Base-by-base conservation (phyloP, 2,329 filamentous ascomycete species). In the Colletotrichum euphorbiae region DNA sequence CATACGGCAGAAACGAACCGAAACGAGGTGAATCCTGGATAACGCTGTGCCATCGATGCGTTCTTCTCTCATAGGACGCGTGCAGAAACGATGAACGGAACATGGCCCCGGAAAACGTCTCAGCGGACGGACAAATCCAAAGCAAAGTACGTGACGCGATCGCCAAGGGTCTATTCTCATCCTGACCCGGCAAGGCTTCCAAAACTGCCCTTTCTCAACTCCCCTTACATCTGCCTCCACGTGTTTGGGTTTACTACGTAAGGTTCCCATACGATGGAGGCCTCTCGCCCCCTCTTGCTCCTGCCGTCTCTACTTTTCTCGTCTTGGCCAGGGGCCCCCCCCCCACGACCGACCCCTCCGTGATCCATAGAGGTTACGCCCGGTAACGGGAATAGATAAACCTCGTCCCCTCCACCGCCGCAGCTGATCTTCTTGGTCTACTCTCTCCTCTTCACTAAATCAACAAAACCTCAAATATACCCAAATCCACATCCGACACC, bases 171-270 rank as follows among this genome's bases (percentile, higher is more conserved):
- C 24, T 31, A 33, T 21, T 24, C 55, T 46, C 28, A 17, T 28
- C 28, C 28, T 8, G 6, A 7, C 28, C 28, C 28, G 28, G 28
- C 6, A 28, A 28, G 28, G 28, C 51, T 24, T 28, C 54, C 65
- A 69, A 60, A 54, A 59, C 66, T 61, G 66, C 66, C 36, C 24
- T 60, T 66, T 64, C 33, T 28, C n/a, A 36, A 9, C 42, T 45
- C 28, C 38, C 52, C 46, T 43, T 52, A 24, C 58, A 61, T 24
- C 36, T 52, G n/a, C 46, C 61, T 69, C 61, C 61, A 69, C 66
- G 66, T 69, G 66, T 69, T 63, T 40, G 13, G 33, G 33, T 48
- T 12, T 55, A 40, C 65, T 59, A 17, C 51, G 62, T 45, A 59
- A 46, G 28, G 28, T 28, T 28, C 7, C 28, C 28, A 28, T 28